A percentile compares a stretch with the other conserved stretches of the same genome.
Evolutionary conservation across 306 rosid species (phyloP).

Genomic region (Citrullus amarus): DNA sequence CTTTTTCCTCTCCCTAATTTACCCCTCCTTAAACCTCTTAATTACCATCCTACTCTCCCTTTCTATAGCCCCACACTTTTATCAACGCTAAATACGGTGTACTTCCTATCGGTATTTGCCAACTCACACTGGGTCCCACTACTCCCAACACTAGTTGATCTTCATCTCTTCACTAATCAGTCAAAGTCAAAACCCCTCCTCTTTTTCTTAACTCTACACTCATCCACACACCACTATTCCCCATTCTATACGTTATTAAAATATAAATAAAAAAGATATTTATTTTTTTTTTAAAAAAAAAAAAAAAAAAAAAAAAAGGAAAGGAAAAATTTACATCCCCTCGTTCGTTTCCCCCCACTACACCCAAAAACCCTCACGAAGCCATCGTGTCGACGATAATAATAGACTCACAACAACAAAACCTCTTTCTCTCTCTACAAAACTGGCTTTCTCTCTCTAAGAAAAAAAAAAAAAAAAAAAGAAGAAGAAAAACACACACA

Average conservation of each 20-base stretch:
- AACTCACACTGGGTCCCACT: background rate
- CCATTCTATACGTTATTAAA: background rate
- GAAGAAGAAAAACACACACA: background rate
- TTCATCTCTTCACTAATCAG: background rate
- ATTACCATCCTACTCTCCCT: background rate
- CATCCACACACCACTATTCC: background rate
- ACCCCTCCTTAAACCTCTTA: background rate
- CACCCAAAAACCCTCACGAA: slow-evolving; percentile 21
- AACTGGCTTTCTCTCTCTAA: slow-evolving; percentile 9
- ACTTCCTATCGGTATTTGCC: background rate
- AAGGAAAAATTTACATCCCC: slow-evolving; percentile 19
- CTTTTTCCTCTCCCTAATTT: background rate
- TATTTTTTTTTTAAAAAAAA: background rate
- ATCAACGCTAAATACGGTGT: background rate
- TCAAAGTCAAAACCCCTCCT: background rate
- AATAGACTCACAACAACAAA: background rate
- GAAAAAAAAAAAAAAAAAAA: background rate
- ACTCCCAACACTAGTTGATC: too few relatives aligned
- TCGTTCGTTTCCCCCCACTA: slow-evolving; percentile 11
- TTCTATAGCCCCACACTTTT: background rate
- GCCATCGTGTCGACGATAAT: slow-evolving; percentile 11
- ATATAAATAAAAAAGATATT: background rate
- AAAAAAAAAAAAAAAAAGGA: background rate
- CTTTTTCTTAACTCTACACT: background rate
- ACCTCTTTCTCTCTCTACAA: slow-evolving; percentile 3